Evolutionary conservation across 768 basidiomycete species (phyloP).

Genomic region (Agaricus subrufescens): DNA sequence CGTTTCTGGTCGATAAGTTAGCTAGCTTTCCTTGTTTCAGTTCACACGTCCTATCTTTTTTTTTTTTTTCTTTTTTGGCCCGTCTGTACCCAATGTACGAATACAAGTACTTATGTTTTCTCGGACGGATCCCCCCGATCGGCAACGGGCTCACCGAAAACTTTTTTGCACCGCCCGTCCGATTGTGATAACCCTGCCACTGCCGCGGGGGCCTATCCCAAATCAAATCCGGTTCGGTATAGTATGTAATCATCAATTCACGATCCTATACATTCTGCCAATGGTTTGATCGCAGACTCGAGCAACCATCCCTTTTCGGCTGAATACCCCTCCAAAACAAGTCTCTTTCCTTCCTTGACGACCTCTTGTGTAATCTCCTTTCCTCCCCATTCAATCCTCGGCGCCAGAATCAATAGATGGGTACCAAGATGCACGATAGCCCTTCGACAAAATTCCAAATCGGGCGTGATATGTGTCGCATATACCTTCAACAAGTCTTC

Average conservation of each 20-base stretch:
- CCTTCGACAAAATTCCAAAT: slow-evolving; percentile 24
- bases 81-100: not conserved
- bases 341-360: slow-evolving; percentile 44
- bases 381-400: slow-evolving; percentile 45
- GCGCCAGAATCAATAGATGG: slow-evolving; percentile 49
- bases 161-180: not conserved
- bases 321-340: slow-evolving; percentile 31
- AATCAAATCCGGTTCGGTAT: not conserved
- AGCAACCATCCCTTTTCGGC: slow-evolving; percentile 17
- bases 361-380: slow-evolving; percentile 42
- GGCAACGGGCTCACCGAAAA: not conserved
- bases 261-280: too few relatives aligned
- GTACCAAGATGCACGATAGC: slow-evolving; percentile 47
- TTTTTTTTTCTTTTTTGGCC: not conserved
- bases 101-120: not conserved
- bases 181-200: slow-evolving; percentile 1
- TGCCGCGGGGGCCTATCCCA: not conserved
- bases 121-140: not conserved
- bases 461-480: slow-evolving; percentile 20
- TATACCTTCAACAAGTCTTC: slow-evolving; percentile 45
- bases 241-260: not conserved
- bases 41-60: not conserved
- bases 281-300: too few relatives aligned
- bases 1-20: not conserved
- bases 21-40: not conserved